Evolutionary conservation across 2,329 filamentous ascomycete genomes (phyloP).

Genomic region (Sarocladium kiliense): DNA sequence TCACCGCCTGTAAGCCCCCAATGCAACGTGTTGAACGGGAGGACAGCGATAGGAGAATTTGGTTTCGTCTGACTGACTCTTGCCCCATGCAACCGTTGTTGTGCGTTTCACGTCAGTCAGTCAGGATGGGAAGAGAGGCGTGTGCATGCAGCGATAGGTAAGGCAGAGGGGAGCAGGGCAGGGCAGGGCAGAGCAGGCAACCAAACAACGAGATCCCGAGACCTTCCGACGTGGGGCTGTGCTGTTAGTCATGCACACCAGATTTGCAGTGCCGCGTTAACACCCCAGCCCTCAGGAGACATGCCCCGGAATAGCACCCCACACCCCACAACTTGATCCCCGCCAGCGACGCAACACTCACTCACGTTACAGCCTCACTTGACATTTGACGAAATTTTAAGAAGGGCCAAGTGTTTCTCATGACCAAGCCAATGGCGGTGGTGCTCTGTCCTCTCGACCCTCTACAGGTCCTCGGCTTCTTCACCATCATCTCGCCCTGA

Average conservation of each 20-base stretch:
- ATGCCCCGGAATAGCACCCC: background rate
- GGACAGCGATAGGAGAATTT: background rate
- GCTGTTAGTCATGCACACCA: background rate
- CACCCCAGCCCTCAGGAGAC: background rate
- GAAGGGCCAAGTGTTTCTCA: too few species aligned
- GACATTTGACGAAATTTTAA: background rate
- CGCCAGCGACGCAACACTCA: background rate
- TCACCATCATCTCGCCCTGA: too few species aligned
- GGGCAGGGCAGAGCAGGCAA: background rate
- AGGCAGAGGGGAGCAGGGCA: background rate
- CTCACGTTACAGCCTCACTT: background rate
- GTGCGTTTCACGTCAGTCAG: too few species aligned
- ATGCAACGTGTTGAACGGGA: too few species aligned
- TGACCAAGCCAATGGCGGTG: too few species aligned
- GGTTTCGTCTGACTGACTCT: too few species aligned
- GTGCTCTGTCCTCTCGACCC: too few species aligned
- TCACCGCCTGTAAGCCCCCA: background rate
- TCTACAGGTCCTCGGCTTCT: too few species aligned
- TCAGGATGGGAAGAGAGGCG: too few species aligned
- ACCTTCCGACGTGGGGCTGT: background rate
- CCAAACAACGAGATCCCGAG: conserved; percentile 1
- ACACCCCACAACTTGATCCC: conserved; percentile 5
- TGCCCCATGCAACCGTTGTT: too few species aligned
- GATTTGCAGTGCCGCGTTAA: background rate
- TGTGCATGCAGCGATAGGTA: too few species aligned